Conservation (phyloP, 352 stramenopile species). For the Blastocystis sp. region DNA sequence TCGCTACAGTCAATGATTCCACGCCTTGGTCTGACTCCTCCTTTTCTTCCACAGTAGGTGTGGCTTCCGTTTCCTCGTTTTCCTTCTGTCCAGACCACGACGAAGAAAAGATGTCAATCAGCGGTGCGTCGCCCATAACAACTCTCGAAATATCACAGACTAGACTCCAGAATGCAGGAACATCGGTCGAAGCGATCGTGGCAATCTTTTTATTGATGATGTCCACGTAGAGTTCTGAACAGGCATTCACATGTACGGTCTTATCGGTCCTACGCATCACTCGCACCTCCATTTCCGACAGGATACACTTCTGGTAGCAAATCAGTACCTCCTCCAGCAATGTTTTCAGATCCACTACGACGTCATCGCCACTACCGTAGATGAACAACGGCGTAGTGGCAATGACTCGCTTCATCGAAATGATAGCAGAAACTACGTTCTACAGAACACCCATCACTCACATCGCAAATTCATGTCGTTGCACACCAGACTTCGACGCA, state of each 20-base stretch:
- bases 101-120: slow-evolving; percentile 22
- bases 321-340: slow-evolving; percentile 35
- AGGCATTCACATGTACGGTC: slow-evolving; percentile 51
- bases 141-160: slow-evolving; percentile 44
- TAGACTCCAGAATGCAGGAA: neutral
- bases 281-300: neutral
- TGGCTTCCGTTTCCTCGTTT: neutral
- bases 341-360: slow-evolving; percentile 5
- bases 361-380: neutral
- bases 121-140: slow-evolving; percentile 49
- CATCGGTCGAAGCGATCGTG: neutral
- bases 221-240: slow-evolving; percentile 3
- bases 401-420: slow-evolving; percentile 40
- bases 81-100: neutral
- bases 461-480: slow-evolving; percentile 7
- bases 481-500: slow-evolving; percentile 21
- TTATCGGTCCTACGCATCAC: neutral
- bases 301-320: slow-evolving; percentile 53
- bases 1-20: neutral
- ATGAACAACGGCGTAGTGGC: slow-evolving; percentile 13
- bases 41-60: neutral
- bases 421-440: slow-evolving; percentile 13
- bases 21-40: neutral
- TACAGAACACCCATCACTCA: neutral
- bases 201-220: slow-evolving; percentile 33